phyloP scores from a whole-genome alignment of 805 yeast genomes.

The Pichia nakasei region DNA sequence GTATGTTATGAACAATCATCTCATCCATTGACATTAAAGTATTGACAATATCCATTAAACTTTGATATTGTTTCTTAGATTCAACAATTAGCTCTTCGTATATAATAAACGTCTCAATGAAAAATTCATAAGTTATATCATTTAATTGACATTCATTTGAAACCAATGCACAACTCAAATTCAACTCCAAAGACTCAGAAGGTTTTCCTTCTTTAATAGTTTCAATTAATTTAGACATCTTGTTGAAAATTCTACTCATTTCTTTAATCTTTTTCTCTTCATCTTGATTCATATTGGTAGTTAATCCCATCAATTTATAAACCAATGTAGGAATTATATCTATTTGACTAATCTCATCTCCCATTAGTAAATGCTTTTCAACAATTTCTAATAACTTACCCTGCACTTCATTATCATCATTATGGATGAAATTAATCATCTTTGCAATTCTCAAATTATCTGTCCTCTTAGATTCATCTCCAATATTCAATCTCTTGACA shows the following conservation, averaged over 20 bases:
- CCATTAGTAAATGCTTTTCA: slow-evolving; percentile 42
- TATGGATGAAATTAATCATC: slow-evolving; percentile 54
- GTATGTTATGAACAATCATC: slow-evolving; percentile 32
- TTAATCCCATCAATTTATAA: slow-evolving; percentile 47
- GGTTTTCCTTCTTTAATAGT: slow-evolving; percentile 43
- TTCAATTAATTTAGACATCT: slow-evolving; percentile 56
- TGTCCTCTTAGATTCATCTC: slow-evolving; percentile 5
- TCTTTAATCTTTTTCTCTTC: slow-evolving; percentile 16
- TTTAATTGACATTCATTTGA: slow-evolving; percentile 72
- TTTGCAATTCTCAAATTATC: slow-evolving; percentile 61
- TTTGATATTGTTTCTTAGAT: slow-evolving; percentile 40
- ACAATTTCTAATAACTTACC: slow-evolving; percentile 38
- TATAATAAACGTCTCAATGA: slow-evolving; percentile 76
- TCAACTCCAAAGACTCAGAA: slow-evolving; percentile 34
- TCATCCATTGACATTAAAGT: slow-evolving; percentile 35
- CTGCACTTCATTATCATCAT: slow-evolving; percentile 36
- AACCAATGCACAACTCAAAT: slow-evolving; percentile 58
- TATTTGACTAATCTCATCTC: slow-evolving; percentile 22
- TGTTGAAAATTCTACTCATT: slow-evolving; percentile 48
- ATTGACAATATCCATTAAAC: slow-evolving; percentile 38
- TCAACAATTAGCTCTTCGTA: slow-evolving; percentile 60
- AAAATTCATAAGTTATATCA: slow-evolving; percentile 78
- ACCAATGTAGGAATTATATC: slow-evolving; percentile 63
- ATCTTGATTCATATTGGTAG: slow-evolving; percentile 37
- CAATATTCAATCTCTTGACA: background rate